Conservation (phyloP, 352 stramenopile genomes). For the Aphanomyces invadans region DNA sequence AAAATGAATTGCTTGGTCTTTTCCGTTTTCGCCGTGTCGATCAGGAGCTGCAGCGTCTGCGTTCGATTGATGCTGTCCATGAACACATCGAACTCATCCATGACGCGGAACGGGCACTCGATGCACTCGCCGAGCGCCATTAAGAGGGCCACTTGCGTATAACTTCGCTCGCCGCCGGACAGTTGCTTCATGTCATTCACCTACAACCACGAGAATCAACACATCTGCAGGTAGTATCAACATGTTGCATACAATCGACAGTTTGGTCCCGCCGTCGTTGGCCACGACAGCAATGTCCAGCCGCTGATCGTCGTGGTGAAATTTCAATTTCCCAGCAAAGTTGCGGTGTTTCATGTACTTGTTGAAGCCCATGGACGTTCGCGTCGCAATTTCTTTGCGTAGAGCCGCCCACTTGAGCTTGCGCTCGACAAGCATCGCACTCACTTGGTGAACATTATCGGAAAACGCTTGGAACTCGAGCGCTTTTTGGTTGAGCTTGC, state of each 20-base stretch:
- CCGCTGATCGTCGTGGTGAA: constrained; percentile 62
- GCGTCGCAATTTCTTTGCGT: constrained; percentile 67
- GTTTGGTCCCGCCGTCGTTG: constrained; percentile 51
- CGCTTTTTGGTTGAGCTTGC: constrained; percentile 66
- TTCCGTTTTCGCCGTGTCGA: constrained; percentile 74
- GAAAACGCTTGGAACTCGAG: constrained; percentile 39
- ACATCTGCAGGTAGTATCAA: no score
- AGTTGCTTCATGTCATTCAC: constrained; percentile 95
- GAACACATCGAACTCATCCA: constrained; percentile 99
- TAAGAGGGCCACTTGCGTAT: constrained; percentile 94
- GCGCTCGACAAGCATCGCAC: constrained; percentile 66
- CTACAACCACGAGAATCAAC: no score
- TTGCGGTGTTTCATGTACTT: constrained; percentile 79
- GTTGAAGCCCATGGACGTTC: constrained; percentile 78
- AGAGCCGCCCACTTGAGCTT: constrained; percentile 68
- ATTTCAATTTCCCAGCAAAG: constrained; percentile 77
- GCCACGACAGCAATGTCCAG: constrained; percentile 75
- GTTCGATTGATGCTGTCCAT: constrained; percentile 97
- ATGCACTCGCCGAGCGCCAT: constrained; percentile 89
- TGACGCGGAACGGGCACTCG: constrained; percentile 92
- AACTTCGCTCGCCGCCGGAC: constrained; percentile 95
- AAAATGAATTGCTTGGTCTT: constrained; percentile 84
- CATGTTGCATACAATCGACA: constrained; percentile 29
- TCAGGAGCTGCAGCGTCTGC: constrained; percentile 92
- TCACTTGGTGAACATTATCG: constrained; percentile 52